phyloP scores from a whole-genome alignment of 2,329 filamentous ascomycete species.

The Conoideocrella luteorostrata region DNA sequence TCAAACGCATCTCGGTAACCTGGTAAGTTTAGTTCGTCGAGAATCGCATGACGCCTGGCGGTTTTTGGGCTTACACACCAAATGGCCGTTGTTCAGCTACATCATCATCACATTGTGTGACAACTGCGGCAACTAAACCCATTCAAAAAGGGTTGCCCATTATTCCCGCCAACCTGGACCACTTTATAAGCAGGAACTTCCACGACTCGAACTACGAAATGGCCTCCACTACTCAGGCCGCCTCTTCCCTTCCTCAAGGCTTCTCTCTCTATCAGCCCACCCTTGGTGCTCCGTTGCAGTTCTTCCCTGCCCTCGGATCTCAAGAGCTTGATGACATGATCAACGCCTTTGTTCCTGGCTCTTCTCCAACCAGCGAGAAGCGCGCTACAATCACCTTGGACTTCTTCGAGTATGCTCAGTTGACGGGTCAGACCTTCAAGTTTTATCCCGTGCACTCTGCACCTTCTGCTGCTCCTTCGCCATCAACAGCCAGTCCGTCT shows the following conservation, averaged over 20 bases:
- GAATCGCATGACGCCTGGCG: neutral
- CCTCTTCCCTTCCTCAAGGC: conserved; percentile 32
- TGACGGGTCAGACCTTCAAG: conserved; percentile 53
- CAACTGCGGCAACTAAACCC: neutral
- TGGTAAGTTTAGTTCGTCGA: conserved; percentile 1
- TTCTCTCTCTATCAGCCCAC: conserved; percentile 56
- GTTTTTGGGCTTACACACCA: conserved; percentile 3
- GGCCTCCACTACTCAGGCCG: conserved; percentile 14
- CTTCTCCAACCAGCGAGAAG: conserved; percentile 51
- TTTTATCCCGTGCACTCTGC: conserved; percentile 48
- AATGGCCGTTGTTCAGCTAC: neutral
- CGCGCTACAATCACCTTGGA: conserved; percentile 51
- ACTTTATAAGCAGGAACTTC: neutral
- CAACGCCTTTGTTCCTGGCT: conserved; percentile 49
- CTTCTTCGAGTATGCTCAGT: conserved; percentile 47
- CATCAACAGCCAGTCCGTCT: conserved; percentile 33
- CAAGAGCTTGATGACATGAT: conserved; percentile 56
- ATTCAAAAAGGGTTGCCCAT: conserved; percentile 6
- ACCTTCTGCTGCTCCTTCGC: conserved; percentile 30
- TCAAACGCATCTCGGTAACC: neutral
- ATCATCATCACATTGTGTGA: neutral
- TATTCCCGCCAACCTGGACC: neutral
- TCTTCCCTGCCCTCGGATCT: conserved; percentile 59
- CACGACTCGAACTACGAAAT: conserved; percentile 15
- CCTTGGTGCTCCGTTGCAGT: conserved; percentile 52